Percentiles rank a stretch among this genome's conserved stretches.
phyloP scores from a whole-genome alignment of 768 basidiomycete genomes.

The Arthromyces matolae region DNA sequence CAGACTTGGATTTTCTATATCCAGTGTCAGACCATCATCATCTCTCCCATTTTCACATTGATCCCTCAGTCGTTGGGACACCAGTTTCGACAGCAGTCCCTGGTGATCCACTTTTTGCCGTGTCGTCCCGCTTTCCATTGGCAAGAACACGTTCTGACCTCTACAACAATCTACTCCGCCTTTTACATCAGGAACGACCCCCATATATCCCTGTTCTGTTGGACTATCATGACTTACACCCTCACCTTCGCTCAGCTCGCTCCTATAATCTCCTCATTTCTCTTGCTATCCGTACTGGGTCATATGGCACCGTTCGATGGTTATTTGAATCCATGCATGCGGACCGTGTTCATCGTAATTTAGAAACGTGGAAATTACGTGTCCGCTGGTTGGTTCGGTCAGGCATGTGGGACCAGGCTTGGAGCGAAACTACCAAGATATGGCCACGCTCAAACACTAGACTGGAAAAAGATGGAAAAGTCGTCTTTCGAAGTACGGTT shows the following conservation, averaged over 20 bases:
- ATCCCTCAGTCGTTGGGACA: conserved; percentile 10
- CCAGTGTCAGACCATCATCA: background rate
- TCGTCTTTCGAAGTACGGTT: conserved; percentile 6
- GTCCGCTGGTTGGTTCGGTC: conserved; percentile 54
- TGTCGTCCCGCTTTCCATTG: conserved; percentile 17
- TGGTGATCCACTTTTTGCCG: background rate
- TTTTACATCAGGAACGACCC: conserved; percentile 28
- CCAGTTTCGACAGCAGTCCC: background rate
- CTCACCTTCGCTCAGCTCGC: conserved; percentile 34
- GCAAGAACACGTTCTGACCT: conserved; percentile 32
- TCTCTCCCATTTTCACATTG: conserved; percentile 8
- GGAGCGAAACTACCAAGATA: conserved; percentile 35
- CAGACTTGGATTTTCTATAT: conserved; percentile 19
- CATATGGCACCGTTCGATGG: conserved; percentile 41
- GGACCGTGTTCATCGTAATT: conserved; percentile 38
- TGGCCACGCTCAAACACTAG: conserved; percentile 14
- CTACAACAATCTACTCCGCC: conserved; percentile 39
- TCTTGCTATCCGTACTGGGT: conserved; percentile 48
- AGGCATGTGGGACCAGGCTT: conserved; percentile 58
- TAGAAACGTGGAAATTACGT: conserved; percentile 54
- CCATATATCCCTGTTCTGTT: conserved; percentile 36
- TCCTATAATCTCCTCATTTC: conserved; percentile 44
- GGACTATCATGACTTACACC: conserved; percentile 45
- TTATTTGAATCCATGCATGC: conserved; percentile 47
- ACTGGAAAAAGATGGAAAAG: background rate